Evolutionary conservation across 208 protist species (phyloP).

Genomic region (Angomonas deanei): DNA sequence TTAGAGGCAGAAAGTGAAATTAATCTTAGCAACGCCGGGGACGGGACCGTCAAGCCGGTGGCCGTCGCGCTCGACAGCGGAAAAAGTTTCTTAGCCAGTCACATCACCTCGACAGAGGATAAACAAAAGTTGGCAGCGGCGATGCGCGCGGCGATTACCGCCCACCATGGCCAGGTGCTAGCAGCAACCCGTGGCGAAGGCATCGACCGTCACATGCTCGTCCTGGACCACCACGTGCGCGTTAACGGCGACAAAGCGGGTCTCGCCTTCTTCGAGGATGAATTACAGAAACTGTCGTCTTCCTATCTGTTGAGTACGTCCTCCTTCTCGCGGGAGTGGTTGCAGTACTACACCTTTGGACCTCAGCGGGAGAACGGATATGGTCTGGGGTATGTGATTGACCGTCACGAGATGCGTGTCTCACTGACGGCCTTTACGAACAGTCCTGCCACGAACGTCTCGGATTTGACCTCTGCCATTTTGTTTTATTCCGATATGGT

Average conservation of each 20-base stretch:
- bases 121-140: constrained; percentile 40
- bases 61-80: neutral
- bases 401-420: constrained; percentile 77
- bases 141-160: constrained; percentile 32
- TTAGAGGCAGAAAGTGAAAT: neutral
- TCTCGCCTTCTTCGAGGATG: constrained; percentile 80
- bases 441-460: constrained; percentile 61
- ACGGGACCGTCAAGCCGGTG: neutral
- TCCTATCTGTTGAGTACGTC: constrained; percentile 56
- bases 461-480: constrained; percentile 14
- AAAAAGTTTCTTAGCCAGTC: neutral
- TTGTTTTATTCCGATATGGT: neutral
- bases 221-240: constrained; percentile 68
- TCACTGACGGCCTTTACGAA: constrained; percentile 80
- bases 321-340: constrained; percentile 65
- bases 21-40: neutral
- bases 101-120: constrained; percentile 8
- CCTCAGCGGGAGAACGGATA: constrained; percentile 84
- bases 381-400: constrained; percentile 90
- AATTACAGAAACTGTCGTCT: constrained; percentile 42
- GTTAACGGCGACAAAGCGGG: constrained; percentile 56
- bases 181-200: constrained; percentile 71
- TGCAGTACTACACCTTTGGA: constrained; percentile 81
- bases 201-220: constrained; percentile 87
- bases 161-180: constrained; percentile 42